Percentiles rank a stretch among this genome's conserved stretches.
phyloP scores from a whole-genome alignment of 106 monocot genomes.

The Triglochin maritima region DNA sequence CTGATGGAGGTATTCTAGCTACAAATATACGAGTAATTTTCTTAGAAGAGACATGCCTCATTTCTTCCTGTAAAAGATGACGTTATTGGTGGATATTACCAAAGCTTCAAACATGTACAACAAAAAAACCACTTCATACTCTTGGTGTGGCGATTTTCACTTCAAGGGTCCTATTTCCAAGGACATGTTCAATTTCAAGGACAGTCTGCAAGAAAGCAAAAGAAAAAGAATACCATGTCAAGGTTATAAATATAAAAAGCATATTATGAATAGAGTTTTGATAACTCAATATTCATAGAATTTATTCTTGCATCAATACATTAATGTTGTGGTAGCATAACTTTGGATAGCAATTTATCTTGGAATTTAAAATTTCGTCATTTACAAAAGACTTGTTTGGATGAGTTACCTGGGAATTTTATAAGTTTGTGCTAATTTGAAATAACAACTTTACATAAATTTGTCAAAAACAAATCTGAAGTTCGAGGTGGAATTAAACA shows the following conservation, averaged over 20 bases:
- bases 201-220: conserved; percentile 37
- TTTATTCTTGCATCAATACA: too few relatives aligned
- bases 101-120: background rate
- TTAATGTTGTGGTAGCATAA: too few relatives aligned
- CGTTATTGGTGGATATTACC: background rate
- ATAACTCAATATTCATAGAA: too few relatives aligned
- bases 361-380: too few relatives aligned
- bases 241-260: background rate
- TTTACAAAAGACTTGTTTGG: too few relatives aligned
- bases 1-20: conserved; percentile 80
- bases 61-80: conserved; percentile 67
- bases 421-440: too few relatives aligned
- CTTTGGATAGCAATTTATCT: too few relatives aligned
- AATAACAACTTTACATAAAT: too few relatives aligned
- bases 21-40: conserved; percentile 96
- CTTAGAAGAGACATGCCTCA: conserved; percentile 52
- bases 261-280: background rate
- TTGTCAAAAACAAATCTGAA: too few relatives aligned
- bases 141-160: conserved; percentile 97
- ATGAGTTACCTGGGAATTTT: too few relatives aligned
- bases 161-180: conserved; percentile 87
- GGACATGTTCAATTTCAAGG: conserved; percentile 85
- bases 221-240: background rate
- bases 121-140: conserved; percentile 25
- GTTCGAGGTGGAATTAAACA: too few relatives aligned